These are phyloP conservation scores for Trichocladium uniseriatum DNA, from an alignment of 495 filamentous ascomycete species.

Conservation along the genomic window DNA sequence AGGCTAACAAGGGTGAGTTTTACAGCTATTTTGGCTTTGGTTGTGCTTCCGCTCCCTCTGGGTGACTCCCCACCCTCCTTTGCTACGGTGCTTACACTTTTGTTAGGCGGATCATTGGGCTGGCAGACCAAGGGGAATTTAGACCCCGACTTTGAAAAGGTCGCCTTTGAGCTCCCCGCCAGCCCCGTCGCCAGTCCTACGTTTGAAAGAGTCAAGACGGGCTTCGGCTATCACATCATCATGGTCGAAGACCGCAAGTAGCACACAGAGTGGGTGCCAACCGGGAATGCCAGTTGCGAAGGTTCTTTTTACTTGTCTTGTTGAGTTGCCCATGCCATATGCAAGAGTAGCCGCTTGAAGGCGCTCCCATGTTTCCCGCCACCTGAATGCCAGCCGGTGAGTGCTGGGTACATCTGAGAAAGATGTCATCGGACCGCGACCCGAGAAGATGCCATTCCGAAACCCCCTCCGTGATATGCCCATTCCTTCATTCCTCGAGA, in stretches of 20 bases:
- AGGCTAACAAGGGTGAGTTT: conserved; percentile 63
- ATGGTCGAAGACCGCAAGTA: conserved; percentile 55
- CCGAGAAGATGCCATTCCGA: conserved; percentile 8
- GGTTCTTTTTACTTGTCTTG: conserved; percentile 15
- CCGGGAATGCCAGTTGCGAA: conserved; percentile 3
- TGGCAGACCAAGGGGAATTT: conserved; percentile 73
- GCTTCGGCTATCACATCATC: conserved; percentile 86
- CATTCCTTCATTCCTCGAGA: conserved; percentile 13
- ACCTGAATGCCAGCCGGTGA: conserved; percentile 27
- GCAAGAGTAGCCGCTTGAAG: conserved; percentile 18
- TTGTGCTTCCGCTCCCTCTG: too few species aligned
- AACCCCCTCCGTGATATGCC: conserved; percentile 20
- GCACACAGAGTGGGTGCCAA: conserved; percentile 1
- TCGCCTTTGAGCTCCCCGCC: conserved; percentile 67
- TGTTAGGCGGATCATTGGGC: conserved; percentile 70
- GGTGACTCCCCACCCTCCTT: too few species aligned
- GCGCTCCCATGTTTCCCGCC: conserved; percentile 18
- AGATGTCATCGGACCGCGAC: conserved; percentile 3
- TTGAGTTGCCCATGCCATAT: conserved; percentile 32
- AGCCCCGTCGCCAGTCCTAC: conserved; percentile 69
- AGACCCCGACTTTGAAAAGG: conserved; percentile 67
- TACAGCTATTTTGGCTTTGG: too few species aligned
- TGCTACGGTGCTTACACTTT: conserved; percentile 2
- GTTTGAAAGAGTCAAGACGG: conserved; percentile 72
- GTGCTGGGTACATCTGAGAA: conserved; percentile 27